Evolutionary conservation across 768 basidiomycete genomes (phyloP), one percentile per base, ranked within the genome.

Genomic region (Kwoniella pini): DNA sequence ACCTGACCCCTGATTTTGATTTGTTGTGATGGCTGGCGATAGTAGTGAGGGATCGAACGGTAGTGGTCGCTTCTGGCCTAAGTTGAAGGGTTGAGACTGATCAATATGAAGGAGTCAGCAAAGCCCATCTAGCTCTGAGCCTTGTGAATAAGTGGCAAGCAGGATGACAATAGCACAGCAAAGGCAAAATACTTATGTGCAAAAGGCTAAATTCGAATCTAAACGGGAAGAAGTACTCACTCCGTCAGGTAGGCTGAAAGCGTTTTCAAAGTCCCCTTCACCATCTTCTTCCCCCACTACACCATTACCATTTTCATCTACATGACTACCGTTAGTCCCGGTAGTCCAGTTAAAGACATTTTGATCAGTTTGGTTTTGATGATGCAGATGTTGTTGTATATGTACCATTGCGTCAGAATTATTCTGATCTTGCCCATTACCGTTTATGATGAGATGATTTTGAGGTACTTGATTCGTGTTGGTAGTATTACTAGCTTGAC

Each of bases 201-300:
- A 36, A 36, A 7, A 36, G 33, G 15, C 33, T 15, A 7, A 36
- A 36, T 7, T 36, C 33, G 40, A 19, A 17, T 49, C 17, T 10
- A 38, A 26, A 7, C 4, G 17, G 3, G 31, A 5, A n/a, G 45
- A 30, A 12, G 6, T 10, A 63, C 68, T 45, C 44, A 69, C 68
- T n/a, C 59, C 60, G 22, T 63, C 68, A 3, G 57, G 30, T 27
- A 69, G 55, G 10, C 54, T 52, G 39, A 65, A 69, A 22, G 67
- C 54, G 3, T 52, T 54, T 15, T 69, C 64, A 26, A 56, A 69
- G 24, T 69, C 67, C 22, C 61, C 64, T 28, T 68, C 63, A 3
- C 57, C 57, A 50, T 65, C 63, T 13, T 62, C 64, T 28, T 68
- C 63, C 1, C 57, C 57, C 36, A 61, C 63, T 17, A 59, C 64